Conservation (phyloP, 2,329 filamentous ascomycete genomes). For the Ophiobolus disseminans region DNA sequence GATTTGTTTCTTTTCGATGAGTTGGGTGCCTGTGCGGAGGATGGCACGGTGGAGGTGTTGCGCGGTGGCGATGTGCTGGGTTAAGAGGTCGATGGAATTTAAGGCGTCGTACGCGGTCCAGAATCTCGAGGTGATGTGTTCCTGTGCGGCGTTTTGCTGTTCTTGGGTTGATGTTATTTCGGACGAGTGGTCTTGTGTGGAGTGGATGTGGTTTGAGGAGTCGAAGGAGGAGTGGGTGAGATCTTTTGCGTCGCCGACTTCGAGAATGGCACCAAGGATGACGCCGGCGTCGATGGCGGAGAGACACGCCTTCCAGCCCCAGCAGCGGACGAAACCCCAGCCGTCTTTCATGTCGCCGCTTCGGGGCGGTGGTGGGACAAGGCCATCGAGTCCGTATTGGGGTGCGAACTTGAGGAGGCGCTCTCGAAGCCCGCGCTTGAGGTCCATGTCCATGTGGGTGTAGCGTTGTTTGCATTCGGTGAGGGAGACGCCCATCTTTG, state of each 20-base stretch:
- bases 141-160: constrained; percentile 47
- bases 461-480: constrained; percentile 95
- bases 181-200: constrained; percentile 32
- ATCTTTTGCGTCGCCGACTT: constrained; percentile 74
- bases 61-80: constrained; percentile 78
- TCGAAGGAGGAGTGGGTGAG: constrained; percentile 42
- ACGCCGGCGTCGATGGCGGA: constrained; percentile 95
- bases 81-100: constrained; percentile 69
- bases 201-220: constrained; percentile 35
- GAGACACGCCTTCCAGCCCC: constrained; percentile 95
- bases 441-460: constrained; percentile 97
- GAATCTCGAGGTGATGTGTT: constrained; percentile 60
- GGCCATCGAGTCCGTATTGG: constrained; percentile 89
- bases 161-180: constrained; percentile 30
- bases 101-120: constrained; percentile 67
- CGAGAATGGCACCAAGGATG: constrained; percentile 87
- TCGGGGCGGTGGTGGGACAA: constrained; percentile 74
- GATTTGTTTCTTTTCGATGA: constrained; percentile 94
- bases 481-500: constrained; percentile 96
- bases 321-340: constrained; percentile 96
- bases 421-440: constrained; percentile 85
- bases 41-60: constrained; percentile 92
- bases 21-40: constrained; percentile 85
- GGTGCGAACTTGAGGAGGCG: constrained; percentile 91
- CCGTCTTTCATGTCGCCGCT: constrained; percentile 80